Evolutionary conservation across 2,329 filamentous ascomycete genomes (phyloP), one percentile per base, ranked within the genome.

Genomic region (Pyrenochaeta sp.): DNA sequence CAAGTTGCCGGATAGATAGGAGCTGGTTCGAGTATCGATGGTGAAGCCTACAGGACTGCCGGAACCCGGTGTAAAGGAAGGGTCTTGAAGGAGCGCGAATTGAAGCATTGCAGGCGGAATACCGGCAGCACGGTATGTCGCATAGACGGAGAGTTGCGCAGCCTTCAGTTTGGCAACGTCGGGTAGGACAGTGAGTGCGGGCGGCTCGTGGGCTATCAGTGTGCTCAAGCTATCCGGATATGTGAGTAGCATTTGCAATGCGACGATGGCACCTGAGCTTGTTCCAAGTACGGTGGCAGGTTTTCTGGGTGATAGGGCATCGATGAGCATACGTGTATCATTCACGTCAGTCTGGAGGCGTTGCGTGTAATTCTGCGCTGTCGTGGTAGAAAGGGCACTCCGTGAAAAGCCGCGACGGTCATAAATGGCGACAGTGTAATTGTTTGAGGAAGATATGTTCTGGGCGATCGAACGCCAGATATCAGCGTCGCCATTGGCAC

Each of bases 321-420:
- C 30, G n/a, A 65, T 48, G 2, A 72, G 66, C 5, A 32, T 51
- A 2, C 61, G 55, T 10, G 73, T 67, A 51, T 77, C 75, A 46
- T 75, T 65, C 36, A 68, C 74, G 48, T 77, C 74, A 32, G 60
- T 64, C 7, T 61, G 58, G 4, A 77, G 63, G 27, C 69, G 58
- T n/a, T 71, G 53, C 3, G 53, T 50, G 48, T 74, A 74, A 58
- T 76, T 66, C 54, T 70, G 65, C 9, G 12, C 2, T 12, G 32
- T 36, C 12, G 58, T 13, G 19, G 52, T 64, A 2, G 53, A 48
- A 28, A 63, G 59, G 9, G 54, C 52, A 57, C 62, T 68, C 24
- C 60, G 58, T 5, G 66, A 71, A 55, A 50, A 72, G 13, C 64
- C 67, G 22, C 66, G 61, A n/a, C 74, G 69, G 58, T 76, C 72